A percentile compares a stretch with the other conserved stretches of the same genome.
Conservation (phyloP, 2,329 filamentous ascomycete species). For the Graphium sp. region DNA sequence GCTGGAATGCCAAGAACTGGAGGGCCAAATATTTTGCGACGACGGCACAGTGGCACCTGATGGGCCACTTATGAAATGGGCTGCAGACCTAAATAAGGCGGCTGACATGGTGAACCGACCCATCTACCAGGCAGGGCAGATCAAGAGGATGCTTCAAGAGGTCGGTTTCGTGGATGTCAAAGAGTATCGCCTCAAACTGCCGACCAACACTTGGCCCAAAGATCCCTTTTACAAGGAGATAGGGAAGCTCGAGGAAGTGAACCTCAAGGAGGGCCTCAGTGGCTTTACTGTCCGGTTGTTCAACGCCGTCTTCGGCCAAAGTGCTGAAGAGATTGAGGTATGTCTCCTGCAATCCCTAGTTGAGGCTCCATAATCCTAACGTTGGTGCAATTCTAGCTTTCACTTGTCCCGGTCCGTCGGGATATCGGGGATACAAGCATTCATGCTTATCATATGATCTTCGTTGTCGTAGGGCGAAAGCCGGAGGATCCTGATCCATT, state of each 20-base stretch:
- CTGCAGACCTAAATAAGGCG: no score
- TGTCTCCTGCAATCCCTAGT: no score
- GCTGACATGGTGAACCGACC: slow-evolving; percentile 13
- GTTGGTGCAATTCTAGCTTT: no score
- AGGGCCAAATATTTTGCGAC: neutral
- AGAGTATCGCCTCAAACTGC: slow-evolving; percentile 10
- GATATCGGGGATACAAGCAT: no score
- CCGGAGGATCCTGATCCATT: no score
- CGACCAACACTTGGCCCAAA: slow-evolving; percentile 32
- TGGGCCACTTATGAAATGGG: no score
- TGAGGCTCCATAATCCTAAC: no score
- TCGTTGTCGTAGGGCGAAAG: no score
- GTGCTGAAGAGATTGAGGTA: no score
- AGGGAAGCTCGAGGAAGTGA: neutral
- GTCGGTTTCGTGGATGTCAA: slow-evolving; percentile 12
- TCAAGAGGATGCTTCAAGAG: slow-evolving; percentile 8
- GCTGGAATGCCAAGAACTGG: neutral
- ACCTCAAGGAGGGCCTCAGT: neutral
- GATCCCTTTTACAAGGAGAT: slow-evolving; percentile 15
- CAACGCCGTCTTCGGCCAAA: neutral
- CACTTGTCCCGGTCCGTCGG: no score
- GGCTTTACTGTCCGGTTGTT: neutral
- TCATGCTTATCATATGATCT: no score
- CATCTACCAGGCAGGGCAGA: slow-evolving; percentile 10
- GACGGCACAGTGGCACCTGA: neutral